Percentiles rank a stretch among this genome's conserved stretches.
Conservation (phyloP, 805 yeast genomes). For the Candida ovalis region DNA sequence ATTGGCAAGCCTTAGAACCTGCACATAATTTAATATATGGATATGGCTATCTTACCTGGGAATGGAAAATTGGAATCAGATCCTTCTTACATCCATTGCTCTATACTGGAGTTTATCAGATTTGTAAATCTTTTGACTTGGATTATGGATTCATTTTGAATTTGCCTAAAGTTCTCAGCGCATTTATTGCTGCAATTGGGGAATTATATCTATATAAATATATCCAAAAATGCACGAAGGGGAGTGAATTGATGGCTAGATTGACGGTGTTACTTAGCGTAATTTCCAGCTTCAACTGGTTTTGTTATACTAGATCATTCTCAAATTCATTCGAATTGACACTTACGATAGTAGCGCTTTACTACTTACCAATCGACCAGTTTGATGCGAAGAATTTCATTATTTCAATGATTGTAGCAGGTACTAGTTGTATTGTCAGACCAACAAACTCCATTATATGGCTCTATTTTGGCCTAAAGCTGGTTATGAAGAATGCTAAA, state of each 20-base stretch:
- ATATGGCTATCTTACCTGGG: constrained; percentile 90
- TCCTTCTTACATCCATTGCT: constrained; percentile 78
- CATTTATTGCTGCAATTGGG: constrained; percentile 63
- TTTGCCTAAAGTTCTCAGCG: constrained; percentile 69
- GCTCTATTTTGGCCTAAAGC: constrained; percentile 52
- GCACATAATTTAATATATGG: constrained; percentile 76
- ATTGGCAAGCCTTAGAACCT: constrained; percentile 88
- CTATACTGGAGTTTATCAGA: constrained; percentile 45
- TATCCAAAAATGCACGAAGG: constrained; percentile 28
- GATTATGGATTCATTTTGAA: constrained; percentile 40
- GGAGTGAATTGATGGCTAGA: constrained; percentile 3
- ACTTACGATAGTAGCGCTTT: constrained; percentile 61
- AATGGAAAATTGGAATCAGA: constrained; percentile 75
- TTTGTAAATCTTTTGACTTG: constrained; percentile 31
- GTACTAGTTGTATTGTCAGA: constrained; percentile 64
- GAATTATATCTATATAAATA: constrained; percentile 59
- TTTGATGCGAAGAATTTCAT: neutral
- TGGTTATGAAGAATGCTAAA: constrained; percentile 16
- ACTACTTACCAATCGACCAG: constrained; percentile 47
- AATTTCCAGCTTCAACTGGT: constrained; percentile 77
- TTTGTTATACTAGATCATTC: constrained; percentile 74
- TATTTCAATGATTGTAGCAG: constrained; percentile 34
- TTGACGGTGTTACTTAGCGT: constrained; percentile 50
- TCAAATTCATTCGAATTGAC: constrained; percentile 79
- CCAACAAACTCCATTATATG: constrained; percentile 85